A percentile compares a stretch with the other conserved stretches of the same genome.
Conservation (phyloP, 2,329 filamentous ascomycete genomes). For the Trichoderma oligosporum region DNA sequence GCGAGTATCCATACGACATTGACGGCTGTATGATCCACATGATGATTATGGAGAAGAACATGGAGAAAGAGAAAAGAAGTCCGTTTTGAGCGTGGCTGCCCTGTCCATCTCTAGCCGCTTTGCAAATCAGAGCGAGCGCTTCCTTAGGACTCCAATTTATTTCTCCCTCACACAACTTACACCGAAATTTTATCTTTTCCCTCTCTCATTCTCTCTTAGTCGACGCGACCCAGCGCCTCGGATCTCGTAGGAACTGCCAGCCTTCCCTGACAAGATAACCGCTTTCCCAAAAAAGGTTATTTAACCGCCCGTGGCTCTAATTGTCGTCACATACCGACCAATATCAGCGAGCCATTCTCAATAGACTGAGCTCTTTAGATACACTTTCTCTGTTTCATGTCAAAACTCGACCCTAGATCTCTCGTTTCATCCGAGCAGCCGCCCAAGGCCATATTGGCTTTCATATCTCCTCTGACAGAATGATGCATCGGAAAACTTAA, state of each 20-base stretch:
- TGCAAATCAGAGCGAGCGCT: slow-evolving; percentile 10
- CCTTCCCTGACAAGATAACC: slow-evolving; percentile 16
- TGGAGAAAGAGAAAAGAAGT: slow-evolving; percentile 4
- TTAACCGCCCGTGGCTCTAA: slow-evolving; percentile 23
- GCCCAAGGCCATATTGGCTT: slow-evolving; percentile 31
- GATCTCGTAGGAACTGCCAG: neutral
- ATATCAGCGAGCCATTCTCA: slow-evolving; percentile 45
- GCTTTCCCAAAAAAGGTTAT: slow-evolving; percentile 6
- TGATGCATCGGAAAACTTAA: slow-evolving; percentile 31
- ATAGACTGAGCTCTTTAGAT: slow-evolving; percentile 44
- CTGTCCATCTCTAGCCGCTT: slow-evolving; percentile 8
- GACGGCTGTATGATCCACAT: slow-evolving; percentile 6
- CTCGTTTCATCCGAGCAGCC: slow-evolving; percentile 32
- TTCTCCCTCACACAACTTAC: neutral
- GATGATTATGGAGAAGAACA: neutral
- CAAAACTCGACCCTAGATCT: slow-evolving; percentile 26
- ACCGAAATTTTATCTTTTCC: neutral
- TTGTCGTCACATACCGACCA: slow-evolving; percentile 44
- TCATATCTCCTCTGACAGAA: slow-evolving; percentile 22
- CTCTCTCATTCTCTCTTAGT: neutral
- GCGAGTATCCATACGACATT: slow-evolving; percentile 6
- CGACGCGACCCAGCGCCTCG: neutral
- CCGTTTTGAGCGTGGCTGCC: neutral
- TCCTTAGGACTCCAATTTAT: neutral
- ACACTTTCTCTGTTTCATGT: slow-evolving; percentile 52